phyloP scores from a whole-genome alignment of 805 yeast genomes.

The Hanseniaspora mollemarum region DNA sequence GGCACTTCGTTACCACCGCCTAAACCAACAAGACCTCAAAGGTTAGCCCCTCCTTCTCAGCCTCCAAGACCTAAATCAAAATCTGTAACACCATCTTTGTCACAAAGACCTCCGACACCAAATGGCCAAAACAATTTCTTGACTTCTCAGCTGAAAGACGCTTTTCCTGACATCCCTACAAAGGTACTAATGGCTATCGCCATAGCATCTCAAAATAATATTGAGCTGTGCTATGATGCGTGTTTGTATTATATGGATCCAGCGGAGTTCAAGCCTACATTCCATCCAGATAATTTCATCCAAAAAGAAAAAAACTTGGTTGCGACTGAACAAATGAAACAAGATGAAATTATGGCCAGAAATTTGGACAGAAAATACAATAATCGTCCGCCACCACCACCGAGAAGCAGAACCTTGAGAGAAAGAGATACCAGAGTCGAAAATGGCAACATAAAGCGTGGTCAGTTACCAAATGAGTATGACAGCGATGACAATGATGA shows the following conservation, averaged over 20 bases:
- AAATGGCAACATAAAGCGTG: constrained; percentile 25
- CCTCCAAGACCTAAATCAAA: constrained; percentile 22
- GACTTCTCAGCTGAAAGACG: constrained; percentile 55
- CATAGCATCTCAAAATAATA: constrained; percentile 70
- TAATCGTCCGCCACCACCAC: constrained; percentile 16
- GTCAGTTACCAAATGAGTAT: constrained; percentile 22
- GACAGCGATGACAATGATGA: constrained; percentile 17
- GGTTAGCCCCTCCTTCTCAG: constrained; percentile 17
- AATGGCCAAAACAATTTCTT: constrained; percentile 22
- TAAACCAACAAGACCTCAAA: constrained; percentile 4
- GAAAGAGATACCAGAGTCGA: neutral
- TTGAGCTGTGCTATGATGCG: constrained; percentile 85
- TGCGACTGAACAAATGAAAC: constrained; percentile 38
- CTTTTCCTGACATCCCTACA: constrained; percentile 71
- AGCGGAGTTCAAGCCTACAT: constrained; percentile 14
- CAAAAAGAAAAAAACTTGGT: constrained; percentile 2
- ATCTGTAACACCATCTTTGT: constrained; percentile 13
- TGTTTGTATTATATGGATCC: constrained; percentile 72
- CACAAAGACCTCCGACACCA: constrained; percentile 8
- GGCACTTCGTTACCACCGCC: constrained; percentile 3
- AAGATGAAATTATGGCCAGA: constrained; percentile 78
- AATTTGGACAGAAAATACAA: constrained; percentile 58
- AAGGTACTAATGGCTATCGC: constrained; percentile 63
- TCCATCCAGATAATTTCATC: constrained; percentile 23
- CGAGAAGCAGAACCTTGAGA: constrained; percentile 14